phyloP scores from a whole-genome alignment of 139 green algal species.

The Chlorella sp. region DNA sequence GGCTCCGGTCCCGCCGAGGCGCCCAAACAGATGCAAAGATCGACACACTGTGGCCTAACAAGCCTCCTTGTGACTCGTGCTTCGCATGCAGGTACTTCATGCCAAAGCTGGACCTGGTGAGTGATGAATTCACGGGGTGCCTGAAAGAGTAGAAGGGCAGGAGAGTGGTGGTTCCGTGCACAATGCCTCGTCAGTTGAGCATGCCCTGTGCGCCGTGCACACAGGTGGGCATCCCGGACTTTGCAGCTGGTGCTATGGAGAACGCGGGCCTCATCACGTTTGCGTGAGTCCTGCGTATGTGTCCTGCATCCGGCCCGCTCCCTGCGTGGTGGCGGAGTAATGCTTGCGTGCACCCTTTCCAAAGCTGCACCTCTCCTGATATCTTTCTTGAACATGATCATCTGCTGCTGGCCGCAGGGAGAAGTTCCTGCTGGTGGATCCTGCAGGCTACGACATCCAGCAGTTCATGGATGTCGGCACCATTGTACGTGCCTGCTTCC shows the following conservation, averaged over 20 bases:
- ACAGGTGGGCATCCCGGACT: conserved; percentile 82
- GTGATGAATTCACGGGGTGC: too few species aligned
- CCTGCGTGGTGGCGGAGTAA: neutral
- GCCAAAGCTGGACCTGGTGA: conserved; percentile 38
- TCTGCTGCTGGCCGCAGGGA: conserved; percentile 29
- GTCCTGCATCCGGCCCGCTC: neutral
- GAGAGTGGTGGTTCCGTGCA: too few species aligned
- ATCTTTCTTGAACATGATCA: neutral
- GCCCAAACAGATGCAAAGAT: too few species aligned
- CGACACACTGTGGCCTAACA: too few species aligned
- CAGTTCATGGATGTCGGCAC: conserved; percentile 20
- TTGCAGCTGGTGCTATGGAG: conserved; percentile 91
- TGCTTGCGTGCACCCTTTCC: neutral
- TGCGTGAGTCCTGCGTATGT: conserved; percentile 5
- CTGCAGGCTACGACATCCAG: conserved; percentile 20
- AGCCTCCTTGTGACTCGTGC: too few species aligned
- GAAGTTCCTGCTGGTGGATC: conserved; percentile 59
- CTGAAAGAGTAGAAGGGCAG: too few species aligned
- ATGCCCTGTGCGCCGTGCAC: too few species aligned
- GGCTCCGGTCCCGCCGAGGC: too few species aligned
- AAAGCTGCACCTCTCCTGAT: neutral
- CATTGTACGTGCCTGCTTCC: too few species aligned
- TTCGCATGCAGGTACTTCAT: too few species aligned
- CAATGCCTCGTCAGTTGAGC: too few species aligned
- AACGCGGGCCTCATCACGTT: conserved; percentile 83